These are phyloP conservation scores for Sporothrix humicola DNA, from an alignment of 2,329 filamentous ascomycete species.

Conservation along the genomic window DNA sequence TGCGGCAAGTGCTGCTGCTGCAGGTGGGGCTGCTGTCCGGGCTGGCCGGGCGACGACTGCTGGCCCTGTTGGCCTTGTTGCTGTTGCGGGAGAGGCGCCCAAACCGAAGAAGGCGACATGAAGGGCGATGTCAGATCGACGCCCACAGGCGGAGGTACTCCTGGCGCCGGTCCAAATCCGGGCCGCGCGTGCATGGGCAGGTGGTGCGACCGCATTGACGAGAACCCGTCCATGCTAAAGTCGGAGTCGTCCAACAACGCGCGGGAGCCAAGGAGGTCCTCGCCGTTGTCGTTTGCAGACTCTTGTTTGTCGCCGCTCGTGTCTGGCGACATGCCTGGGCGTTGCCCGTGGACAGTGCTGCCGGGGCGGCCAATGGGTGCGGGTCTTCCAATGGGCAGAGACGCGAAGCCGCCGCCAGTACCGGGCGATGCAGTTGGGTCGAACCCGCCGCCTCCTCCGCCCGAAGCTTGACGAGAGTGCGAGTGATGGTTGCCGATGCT, in stretches of 20 bases:
- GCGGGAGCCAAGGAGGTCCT: constrained; percentile 79
- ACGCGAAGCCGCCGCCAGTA: constrained; percentile 47
- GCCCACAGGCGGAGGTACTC: constrained; percentile 4
- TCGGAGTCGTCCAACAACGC: constrained; percentile 80
- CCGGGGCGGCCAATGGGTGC: constrained; percentile 87
- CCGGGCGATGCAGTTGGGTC: constrained; percentile 55
- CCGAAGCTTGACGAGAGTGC: constrained; percentile 78
- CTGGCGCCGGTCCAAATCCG: neutral
- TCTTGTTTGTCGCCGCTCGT: too few relatives aligned
- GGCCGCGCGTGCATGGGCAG: neutral
- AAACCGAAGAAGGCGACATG: constrained; percentile 37
- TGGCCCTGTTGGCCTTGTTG: constrained; percentile 1
- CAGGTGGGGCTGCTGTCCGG: constrained; percentile 14
- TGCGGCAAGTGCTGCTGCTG: neutral
- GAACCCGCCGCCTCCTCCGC: constrained; percentile 59
- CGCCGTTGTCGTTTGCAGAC: neutral
- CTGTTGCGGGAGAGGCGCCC: constrained; percentile 28
- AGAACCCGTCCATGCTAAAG: constrained; percentile 55
- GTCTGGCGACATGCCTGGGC: neutral
- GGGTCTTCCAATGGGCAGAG: constrained; percentile 79
- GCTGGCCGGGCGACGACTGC: neutral
- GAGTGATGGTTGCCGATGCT: constrained; percentile 41
- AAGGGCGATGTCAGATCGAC: constrained; percentile 36
- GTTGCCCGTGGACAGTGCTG: constrained; percentile 66
- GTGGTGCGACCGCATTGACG: constrained; percentile 37